These are phyloP conservation scores for Astrothelium subdiscretum DNA, from an alignment of 495 filamentous ascomycete species.

Conservation along the genomic window DNA sequence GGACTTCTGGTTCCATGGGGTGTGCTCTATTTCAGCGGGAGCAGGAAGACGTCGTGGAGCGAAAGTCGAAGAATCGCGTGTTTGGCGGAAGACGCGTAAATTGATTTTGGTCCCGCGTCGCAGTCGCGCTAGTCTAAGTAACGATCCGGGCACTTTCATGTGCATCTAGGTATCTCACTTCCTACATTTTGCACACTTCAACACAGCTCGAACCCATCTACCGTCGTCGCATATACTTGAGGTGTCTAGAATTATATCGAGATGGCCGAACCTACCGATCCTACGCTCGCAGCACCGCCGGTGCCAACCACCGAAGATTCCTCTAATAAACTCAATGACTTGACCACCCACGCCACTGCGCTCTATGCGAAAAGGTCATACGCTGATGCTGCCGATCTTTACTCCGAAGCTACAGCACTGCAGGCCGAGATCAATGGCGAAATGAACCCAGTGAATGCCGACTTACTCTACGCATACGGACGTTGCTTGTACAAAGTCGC, in stretches of 20 bases:
- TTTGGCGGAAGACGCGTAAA: constrained; percentile 6
- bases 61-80: no score
- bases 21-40: background rate
- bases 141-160: background rate
- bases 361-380: constrained; percentile 81
- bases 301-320: constrained; percentile 14
- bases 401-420: constrained; percentile 75
- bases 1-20: background rate
- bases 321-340: constrained; percentile 22
- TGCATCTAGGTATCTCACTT: background rate
- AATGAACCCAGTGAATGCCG: constrained; percentile 76
- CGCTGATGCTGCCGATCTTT: constrained; percentile 70
- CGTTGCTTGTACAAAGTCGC: constrained; percentile 86
- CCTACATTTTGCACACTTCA: background rate
- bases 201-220: no score
- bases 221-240: background rate
- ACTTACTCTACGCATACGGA: constrained; percentile 87
- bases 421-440: constrained; percentile 90
- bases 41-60: no score
- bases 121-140: background rate
- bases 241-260: background rate
- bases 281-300: constrained; percentile 1
- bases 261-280: constrained; percentile 8
- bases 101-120: background rate
- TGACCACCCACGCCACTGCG: constrained; percentile 48